Evolutionary conservation across 352 stramenopile species (phyloP), one percentile per base, ranked within the genome.

Genomic region (Peronospora tabacina): DNA sequence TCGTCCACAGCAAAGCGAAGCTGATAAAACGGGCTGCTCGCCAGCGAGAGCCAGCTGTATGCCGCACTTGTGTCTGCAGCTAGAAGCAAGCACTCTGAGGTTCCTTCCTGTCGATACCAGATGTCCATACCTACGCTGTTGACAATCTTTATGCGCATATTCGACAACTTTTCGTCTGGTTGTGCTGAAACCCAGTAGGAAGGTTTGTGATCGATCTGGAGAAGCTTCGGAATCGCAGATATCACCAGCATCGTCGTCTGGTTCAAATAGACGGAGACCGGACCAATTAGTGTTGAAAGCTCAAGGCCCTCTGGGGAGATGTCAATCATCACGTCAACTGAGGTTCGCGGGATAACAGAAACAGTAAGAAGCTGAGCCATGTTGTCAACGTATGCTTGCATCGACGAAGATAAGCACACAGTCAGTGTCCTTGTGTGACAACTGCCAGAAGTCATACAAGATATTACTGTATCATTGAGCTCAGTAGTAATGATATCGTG

Each of bases 31-130:
- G 66, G 58, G 19, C 46, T 63, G 4, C 45, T 66, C 44, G 61
- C 59, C 39, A 85, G 46, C 13, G 75, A 77, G 8, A 85, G 57
- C 82, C 82, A 92, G 37, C 82, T 90, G 49, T 92, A 92, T 2
- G 61, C 55, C 3, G 68, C 49, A 40, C 47, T 53, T 29, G 55
- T 44, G 30, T 70, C 47, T 16, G 58, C 34, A 33, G 35, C n/a
- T 13, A 89, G 19, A 11, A 51, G 28, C 7, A 88, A 63, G 20
- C 63, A 66, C 53, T 92, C 82, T 0, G 35, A 60, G 13, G 82
- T 87, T 22, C 69, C 71, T 47, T 73, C 63, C 60, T 92, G 82
- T 7, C 75, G 73, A 50, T 73, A 88, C 72, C 68, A 85, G 22
- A 89, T 41, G 40, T 73, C 50, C 16, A 57, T 40, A 11, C 67